Base-by-base conservation (phyloP, 2,329 filamentous ascomycete species). In the Sclerotinia trifoliorum region DNA sequence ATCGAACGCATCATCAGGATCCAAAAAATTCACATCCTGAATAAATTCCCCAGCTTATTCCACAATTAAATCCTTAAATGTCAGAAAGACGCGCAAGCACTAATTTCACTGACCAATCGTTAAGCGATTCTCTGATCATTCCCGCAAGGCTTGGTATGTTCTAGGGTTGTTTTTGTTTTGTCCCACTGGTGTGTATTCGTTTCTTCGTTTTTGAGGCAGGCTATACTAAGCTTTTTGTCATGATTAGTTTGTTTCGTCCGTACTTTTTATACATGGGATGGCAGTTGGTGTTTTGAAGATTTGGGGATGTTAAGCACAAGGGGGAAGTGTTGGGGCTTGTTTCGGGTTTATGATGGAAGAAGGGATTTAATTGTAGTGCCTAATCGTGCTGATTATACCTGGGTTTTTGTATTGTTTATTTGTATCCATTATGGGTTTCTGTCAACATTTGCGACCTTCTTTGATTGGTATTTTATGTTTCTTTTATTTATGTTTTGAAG, bases 101-200 rank as follows among this genome's bases (percentile, higher is more conserved):
- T 42, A 60, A 46, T 60, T 46, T 60, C 17, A 5, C 2, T n/a
- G 0, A 26, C 39, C 24, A 8, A 39, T 21, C 21, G 26, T 39
- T 13, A 39, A 26, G 29, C n/a, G 19, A 19, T 39, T 39, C 3
- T 26, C n/a, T 13, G 5, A 26, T 65, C 63, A 26, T 58, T 48
- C 63, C 63, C 52, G 63, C 42, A 49, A 65, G 48, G 52, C 52
- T 58, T 65, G 29, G 21, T 24, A 51, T 51, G 13, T 39, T 39
- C 8, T 7, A 8, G 7, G 24, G 29, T 21, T 17, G 35, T 35
- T 15, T 42, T 39, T 17, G 35, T 35, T 15, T 42, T 39, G 35
- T 39, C 39, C 21, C 13, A 26, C 58, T 62, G 29, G 46, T 21
- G 49, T 21, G 46, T 39, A 2, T 35, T 39, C 15, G 60, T 51